A percentile compares a stretch with the other conserved stretches of the same genome.
phyloP scores from a whole-genome alignment of 2,329 filamentous ascomycete species.

The Mycosphaerelloides madeirae region DNA sequence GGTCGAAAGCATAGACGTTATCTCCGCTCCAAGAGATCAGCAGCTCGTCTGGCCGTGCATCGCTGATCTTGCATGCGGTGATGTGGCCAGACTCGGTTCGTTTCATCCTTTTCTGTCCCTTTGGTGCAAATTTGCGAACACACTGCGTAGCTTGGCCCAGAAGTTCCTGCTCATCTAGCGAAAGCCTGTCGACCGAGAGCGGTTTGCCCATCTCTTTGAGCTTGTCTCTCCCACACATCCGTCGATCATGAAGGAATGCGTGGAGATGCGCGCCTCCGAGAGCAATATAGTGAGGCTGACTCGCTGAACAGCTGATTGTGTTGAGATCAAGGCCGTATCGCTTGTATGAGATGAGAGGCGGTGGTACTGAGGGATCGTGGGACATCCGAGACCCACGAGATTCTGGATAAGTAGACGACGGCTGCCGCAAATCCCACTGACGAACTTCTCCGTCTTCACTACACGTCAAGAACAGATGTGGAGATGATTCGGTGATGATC shows the following conservation, averaged over 20 bases:
- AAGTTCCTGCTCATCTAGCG: constrained; percentile 47
- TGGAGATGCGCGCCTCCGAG: constrained; percentile 64
- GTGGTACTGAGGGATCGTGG: constrained; percentile 52
- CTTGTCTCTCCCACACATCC: constrained; percentile 60
- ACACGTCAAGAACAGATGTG: constrained; percentile 64
- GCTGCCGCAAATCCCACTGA: constrained; percentile 63
- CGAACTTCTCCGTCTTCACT: constrained; percentile 66
- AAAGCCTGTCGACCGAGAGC: constrained; percentile 39
- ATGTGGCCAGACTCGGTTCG: constrained; percentile 58
- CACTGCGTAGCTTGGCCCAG: constrained; percentile 59
- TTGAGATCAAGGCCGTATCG: constrained; percentile 60
- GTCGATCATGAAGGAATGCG: constrained; percentile 64
- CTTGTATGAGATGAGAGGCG: constrained; percentile 63
- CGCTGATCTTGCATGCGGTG: constrained; percentile 66
- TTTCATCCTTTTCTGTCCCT: constrained; percentile 52
- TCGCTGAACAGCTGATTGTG: constrained; percentile 63
- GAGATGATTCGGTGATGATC: constrained; percentile 64
- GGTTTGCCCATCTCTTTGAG: constrained; percentile 50
- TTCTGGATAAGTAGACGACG: constrained; percentile 58
- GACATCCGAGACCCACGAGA: constrained; percentile 41
- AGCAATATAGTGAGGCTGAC: constrained; percentile 65
- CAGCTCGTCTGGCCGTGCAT: constrained; percentile 63
- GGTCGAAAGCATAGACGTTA: constrained; percentile 59
- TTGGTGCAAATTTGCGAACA: constrained; percentile 61
- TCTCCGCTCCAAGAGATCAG: constrained; percentile 63